phyloP scores from a whole-genome alignment of 2,329 filamentous ascomycete genomes.

The Teratosphaeria epicoccoides region DNA sequence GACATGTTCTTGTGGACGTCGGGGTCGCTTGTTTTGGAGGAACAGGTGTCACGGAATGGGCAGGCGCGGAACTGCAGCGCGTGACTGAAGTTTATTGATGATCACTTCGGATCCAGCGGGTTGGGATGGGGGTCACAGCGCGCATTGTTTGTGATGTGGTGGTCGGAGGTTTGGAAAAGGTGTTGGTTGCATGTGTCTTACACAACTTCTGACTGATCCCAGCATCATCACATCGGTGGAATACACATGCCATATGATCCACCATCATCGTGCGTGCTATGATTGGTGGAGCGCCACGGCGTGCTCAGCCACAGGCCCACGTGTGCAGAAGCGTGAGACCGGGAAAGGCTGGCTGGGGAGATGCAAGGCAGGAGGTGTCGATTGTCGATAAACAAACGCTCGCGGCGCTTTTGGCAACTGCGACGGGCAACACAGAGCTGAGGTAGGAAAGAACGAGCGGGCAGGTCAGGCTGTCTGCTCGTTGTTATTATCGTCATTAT shows the following conservation, averaged over 20 bases:
- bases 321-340: neutral
- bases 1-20: neutral
- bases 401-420: too few relatives aligned
- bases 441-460: too few relatives aligned
- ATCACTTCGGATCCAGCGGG: neutral
- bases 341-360: too few relatives aligned
- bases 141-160: neutral
- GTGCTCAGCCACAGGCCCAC: neutral
- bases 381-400: neutral
- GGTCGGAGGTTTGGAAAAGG: neutral
- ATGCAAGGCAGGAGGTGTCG: too few relatives aligned
- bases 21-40: neutral
- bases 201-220: too few relatives aligned
- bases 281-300: neutral
- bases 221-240: too few relatives aligned
- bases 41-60: neutral
- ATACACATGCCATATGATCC: too few relatives aligned
- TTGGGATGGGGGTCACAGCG: neutral
- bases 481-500: too few relatives aligned
- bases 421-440: too few relatives aligned
- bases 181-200: too few relatives aligned
- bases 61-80: neutral
- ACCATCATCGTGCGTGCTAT: neutral
- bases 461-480: too few relatives aligned
- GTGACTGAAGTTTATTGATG: too few relatives aligned